Evolutionary conservation across 2,329 filamentous ascomycete genomes (phyloP), one percentile per base, ranked within the genome.

Genomic region (Tolypocladium pustulatum): DNA sequence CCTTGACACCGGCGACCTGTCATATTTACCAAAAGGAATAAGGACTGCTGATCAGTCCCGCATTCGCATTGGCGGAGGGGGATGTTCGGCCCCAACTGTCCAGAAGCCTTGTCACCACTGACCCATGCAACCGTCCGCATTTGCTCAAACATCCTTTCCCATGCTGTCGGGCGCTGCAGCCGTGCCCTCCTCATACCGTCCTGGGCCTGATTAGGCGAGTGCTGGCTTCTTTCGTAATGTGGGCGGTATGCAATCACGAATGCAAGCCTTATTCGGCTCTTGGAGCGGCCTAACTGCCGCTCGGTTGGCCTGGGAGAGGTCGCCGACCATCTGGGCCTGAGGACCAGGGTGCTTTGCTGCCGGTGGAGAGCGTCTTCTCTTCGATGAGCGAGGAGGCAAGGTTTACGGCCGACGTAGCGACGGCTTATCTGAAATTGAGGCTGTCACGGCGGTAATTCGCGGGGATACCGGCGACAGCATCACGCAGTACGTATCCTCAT

Each of bases 241-340:
- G 38, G 36, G 56, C 46, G 56, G 55, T 57, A 57, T 57, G 55
- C 55, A 52, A 22, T 53, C 49, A 12, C 30, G 30, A 15, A 34
- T 38, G 32, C 32, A 43, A 49, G 32, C 55, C 9, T 36, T 27
- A 41, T 22, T 57, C 46, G 56, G 56, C 34, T 40, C 25, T 40
- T 38, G 49, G 43, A 36, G 46, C 56, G 32, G 46, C 36, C 53
- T 46, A 57, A 57, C 56, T 57, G 56, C 56, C 56, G 56, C 38
- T 53, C 38, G 56, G 56, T 17, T 32, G 27, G 20, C 25, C 2
- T 13, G 40, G 55, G 32, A 38, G 43, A 38, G 41, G 49, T 53
- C 49, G 49, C 49, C 49, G 49, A 53, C 49, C 49, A 53, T 12
- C 25, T 8, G 30, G 7, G 30, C 25, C 46, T 1, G 20, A 34